Conservation (phyloP, 1,139 yeast species). For the Kluyveromyces sp. region DNA sequence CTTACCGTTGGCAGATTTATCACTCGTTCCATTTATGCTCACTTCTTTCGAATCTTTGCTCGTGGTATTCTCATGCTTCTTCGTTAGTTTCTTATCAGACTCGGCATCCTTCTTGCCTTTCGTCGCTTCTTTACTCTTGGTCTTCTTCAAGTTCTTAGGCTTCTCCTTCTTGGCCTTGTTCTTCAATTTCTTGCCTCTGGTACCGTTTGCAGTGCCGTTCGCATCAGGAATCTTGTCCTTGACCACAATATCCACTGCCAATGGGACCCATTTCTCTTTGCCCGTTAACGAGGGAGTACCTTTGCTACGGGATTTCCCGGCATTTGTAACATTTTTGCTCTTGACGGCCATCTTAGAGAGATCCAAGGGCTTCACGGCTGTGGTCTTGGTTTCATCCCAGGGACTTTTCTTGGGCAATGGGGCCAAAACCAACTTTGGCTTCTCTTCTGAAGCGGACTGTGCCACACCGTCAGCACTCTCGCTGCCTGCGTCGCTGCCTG, state of each 20-base stretch:
- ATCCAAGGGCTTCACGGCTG: slow-evolving; percentile 44
- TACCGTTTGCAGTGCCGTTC: slow-evolving; percentile 16
- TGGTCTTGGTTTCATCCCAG: slow-evolving; percentile 54
- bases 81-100: slow-evolving; percentile 1
- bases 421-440: slow-evolving; percentile 54
- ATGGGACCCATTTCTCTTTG: slow-evolving; percentile 87
- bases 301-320: slow-evolving; percentile 27
- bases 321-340: slow-evolving; percentile 21
- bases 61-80: slow-evolving; percentile 3
- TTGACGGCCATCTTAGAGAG: slow-evolving; percentile 40
- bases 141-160: slow-evolving; percentile 2
- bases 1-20: background rate
- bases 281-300: slow-evolving; percentile 42
- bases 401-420: slow-evolving; percentile 67
- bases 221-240: slow-evolving; percentile 23
- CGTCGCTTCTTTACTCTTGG: background rate
- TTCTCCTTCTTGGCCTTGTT: slow-evolving; percentile 8
- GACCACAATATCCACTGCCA: slow-evolving; percentile 62
- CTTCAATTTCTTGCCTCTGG: slow-evolving; percentile 16
- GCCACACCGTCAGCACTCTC: slow-evolving; percentile 9
- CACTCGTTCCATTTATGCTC: background rate
- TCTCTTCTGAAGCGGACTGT: slow-evolving; percentile 10
- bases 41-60: background rate
- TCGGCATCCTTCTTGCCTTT: slow-evolving; percentile 4
- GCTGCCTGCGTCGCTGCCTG: slow-evolving; percentile 7